A percentile compares a stretch with the other conserved stretches of the same genome.
Conservation (phyloP, 192 early-diverging fungal genomes). For the Rhizoclosmatium sp. region DNA sequence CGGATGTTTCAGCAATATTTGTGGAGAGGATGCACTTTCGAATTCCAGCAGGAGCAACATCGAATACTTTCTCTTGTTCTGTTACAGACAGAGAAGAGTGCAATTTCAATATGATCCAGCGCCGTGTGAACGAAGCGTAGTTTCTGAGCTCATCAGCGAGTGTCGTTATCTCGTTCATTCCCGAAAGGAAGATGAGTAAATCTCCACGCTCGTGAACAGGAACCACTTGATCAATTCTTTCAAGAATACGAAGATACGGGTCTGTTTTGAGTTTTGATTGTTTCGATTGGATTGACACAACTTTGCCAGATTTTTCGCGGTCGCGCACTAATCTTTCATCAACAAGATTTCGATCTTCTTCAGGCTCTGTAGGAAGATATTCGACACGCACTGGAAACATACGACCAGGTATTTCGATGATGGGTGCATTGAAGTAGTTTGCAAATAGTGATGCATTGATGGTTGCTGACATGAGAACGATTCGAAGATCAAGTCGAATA, state of each 20-base stretch:
- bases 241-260: slow-evolving; percentile 68
- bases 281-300: slow-evolving; percentile 61
- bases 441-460: slow-evolving; percentile 50
- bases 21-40: slow-evolving; percentile 71
- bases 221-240: slow-evolving; percentile 64
- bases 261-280: slow-evolving; percentile 54
- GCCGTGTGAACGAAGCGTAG: slow-evolving; percentile 66
- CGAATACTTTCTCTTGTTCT: slow-evolving; percentile 76
- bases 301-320: slow-evolving; percentile 46
- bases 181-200: slow-evolving; percentile 69
- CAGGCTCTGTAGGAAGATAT: slow-evolving; percentile 55
- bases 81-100: slow-evolving; percentile 69
- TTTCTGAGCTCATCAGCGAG: slow-evolving; percentile 59
- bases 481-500: slow-evolving; percentile 35
- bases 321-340: slow-evolving; percentile 57
- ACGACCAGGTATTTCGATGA: slow-evolving; percentile 69
- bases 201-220: slow-evolving; percentile 68
- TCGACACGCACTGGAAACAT: slow-evolving; percentile 71
- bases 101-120: slow-evolving; percentile 70
- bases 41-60: slow-evolving; percentile 64
- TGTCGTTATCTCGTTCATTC: slow-evolving; percentile 69
- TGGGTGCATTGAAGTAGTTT: slow-evolving; percentile 54
- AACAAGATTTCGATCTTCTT: slow-evolving; percentile 66
- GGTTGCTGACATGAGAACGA: slow-evolving; percentile 52
- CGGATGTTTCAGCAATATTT: slow-evolving; percentile 61